Evolutionary conservation across 108 stramenopile species (phyloP), one percentile per base, ranked within the genome.

Genomic region (Cyclotella choctawhatcheeana): DNA sequence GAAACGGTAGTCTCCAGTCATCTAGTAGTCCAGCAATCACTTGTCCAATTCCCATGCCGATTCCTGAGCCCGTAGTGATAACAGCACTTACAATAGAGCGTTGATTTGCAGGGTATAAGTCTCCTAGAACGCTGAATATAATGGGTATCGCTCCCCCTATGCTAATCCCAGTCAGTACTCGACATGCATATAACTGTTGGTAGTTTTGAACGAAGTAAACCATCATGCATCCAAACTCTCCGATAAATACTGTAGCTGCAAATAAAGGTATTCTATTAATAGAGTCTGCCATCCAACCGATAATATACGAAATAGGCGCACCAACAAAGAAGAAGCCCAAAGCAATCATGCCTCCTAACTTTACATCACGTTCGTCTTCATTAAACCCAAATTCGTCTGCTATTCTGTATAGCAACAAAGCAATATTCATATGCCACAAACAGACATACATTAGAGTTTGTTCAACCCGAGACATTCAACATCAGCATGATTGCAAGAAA

Each of bases 301-400:
- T 73, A 3, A 90, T 20, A 66, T 90, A 84, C 0, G 89, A 83
- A 5, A 88, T 84, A n/a, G 93, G 93, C 5, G 84, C 88, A 22
- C 93, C 96, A 18, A 94, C 73, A 4, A 93, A 50, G 40, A 83
- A 83, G 54, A 83, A 83, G 17, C 68, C 75, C 8, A 83, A 45
- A 29, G 82, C 72, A 34, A 83, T 74, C 25, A 58, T 13, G 14
- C 82, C 82, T 25, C 82, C 82, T 18, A 83, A 58, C 24, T 74
- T 79, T 18, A 69, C 61, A 37, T 83, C 82, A 6, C 82, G 77
- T 69, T 83, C 74, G 17, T 69, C 61, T 44, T 88, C 84, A 33
- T 68, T 52, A 53, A 96, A 88, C 3, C 87, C 88, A 64, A 96
- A 96, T 52, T 96, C 96, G 1, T 87, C 74, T 13, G 95, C 90